Conservation (phyloP, 352 stramenopile genomes). For the Blastocystis sp. region DNA sequence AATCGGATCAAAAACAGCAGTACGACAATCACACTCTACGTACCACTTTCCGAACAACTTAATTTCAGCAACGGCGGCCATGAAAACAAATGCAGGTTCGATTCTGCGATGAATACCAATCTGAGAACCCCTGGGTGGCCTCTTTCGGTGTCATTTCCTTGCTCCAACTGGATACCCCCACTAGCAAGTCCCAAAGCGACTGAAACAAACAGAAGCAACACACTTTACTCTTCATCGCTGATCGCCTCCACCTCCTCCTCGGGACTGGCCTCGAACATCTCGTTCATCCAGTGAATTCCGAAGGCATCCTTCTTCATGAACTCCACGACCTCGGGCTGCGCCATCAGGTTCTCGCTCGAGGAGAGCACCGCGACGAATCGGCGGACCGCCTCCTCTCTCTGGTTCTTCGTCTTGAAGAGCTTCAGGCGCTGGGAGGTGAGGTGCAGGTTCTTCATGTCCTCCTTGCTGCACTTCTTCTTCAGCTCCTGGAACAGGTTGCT, state of each 20-base stretch:
- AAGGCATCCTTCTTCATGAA: slow-evolving; percentile 62
- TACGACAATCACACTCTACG: slow-evolving; percentile 65
- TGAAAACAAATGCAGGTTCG: slow-evolving; percentile 25
- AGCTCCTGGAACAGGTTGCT: slow-evolving; percentile 48
- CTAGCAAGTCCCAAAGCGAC: not conserved
- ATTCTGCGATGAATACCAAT: not conserved
- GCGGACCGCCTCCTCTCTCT: slow-evolving; percentile 37
- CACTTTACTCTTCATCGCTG: not conserved
- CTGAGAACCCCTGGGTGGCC: not conserved
- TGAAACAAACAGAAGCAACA: not conserved
- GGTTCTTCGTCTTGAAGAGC: slow-evolving; percentile 60
- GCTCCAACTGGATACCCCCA: not conserved
- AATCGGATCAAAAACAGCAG: not conserved
- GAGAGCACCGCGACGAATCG: slow-evolving; percentile 52
- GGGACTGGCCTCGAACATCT: not conserved
- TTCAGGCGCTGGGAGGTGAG: slow-evolving; percentile 49
- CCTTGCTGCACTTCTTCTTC: slow-evolving; percentile 64
- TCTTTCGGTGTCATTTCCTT: not conserved
- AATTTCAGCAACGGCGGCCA: slow-evolving; percentile 80
- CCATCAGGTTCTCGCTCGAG: slow-evolving; percentile 56
- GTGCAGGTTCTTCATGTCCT: slow-evolving; percentile 61
- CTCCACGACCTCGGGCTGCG: slow-evolving; percentile 9
- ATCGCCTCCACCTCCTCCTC: not conserved
- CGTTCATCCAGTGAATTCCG: slow-evolving; percentile 29
- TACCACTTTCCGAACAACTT: slow-evolving; percentile 92